Conservation (phyloP, 345 rosid genomes). For the Murraya koenigii region DNA sequence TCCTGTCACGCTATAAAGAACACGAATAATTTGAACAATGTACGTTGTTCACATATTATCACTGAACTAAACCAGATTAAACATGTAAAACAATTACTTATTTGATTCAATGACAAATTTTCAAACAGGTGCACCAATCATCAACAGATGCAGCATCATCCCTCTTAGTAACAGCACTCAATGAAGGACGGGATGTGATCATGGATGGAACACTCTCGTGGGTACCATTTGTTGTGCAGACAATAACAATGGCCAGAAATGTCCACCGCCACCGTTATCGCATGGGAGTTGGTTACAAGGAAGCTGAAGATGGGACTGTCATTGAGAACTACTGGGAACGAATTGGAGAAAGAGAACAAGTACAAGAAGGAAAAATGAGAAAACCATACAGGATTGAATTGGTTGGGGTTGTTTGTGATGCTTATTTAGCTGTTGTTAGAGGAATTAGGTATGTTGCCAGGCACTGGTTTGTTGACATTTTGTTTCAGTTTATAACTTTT, state of each 20-base stretch:
- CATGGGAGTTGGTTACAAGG: slow-evolving; percentile 84
- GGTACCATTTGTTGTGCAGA: slow-evolving; percentile 88
- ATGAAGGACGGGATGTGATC: slow-evolving; percentile 91
- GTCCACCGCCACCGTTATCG: slow-evolving; percentile 81
- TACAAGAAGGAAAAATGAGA: slow-evolving; percentile 46
- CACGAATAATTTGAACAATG: background rate
- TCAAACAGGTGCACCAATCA: slow-evolving; percentile 84
- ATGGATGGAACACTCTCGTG: slow-evolving; percentile 96
- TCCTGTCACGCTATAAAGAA: background rate
- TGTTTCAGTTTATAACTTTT: background rate
- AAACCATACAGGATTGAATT: slow-evolving; percentile 91
- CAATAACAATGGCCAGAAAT: slow-evolving; percentile 81
- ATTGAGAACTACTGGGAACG: slow-evolving; percentile 86
- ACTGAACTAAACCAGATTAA: background rate
- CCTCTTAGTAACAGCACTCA: slow-evolving; percentile 81
- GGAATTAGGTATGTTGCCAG: slow-evolving; percentile 66
- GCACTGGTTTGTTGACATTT: background rate
- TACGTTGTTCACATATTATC: background rate
- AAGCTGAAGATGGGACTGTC: slow-evolving; percentile 53
- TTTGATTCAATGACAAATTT: background rate
- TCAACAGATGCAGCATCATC: slow-evolving; percentile 96
- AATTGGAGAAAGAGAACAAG: slow-evolving; percentile 52
- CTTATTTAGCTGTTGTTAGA: slow-evolving; percentile 86
- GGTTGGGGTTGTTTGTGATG: slow-evolving; percentile 93
- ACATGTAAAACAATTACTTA: background rate